phyloP scores from a whole-genome alignment of 768 basidiomycete genomes.

The Calvatia gigantea region DNA sequence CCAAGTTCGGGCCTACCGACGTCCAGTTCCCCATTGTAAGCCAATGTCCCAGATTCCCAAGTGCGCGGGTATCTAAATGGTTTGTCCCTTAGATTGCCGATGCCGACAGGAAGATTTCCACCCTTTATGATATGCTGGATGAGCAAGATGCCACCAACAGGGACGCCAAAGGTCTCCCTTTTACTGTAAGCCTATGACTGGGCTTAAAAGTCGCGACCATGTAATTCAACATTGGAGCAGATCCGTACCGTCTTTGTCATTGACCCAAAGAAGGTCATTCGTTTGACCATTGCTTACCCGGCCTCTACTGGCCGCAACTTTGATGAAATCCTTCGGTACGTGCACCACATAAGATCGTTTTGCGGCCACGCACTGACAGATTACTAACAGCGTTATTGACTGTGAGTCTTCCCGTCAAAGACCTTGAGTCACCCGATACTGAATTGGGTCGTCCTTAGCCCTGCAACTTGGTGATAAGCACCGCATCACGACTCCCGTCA shows the following conservation, averaged over 20 bases:
- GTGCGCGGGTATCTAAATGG: not conserved
- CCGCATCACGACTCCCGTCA: conserved; percentile 84
- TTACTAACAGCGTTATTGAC: conserved; percentile 65
- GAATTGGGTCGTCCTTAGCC: conserved; percentile 34
- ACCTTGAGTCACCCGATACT: conserved; percentile 5
- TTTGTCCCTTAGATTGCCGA: conserved; percentile 75
- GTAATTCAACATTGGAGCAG: conserved; percentile 30
- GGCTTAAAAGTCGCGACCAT: conserved; percentile 6
- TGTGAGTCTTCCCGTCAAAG: conserved; percentile 28
- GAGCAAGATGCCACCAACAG: conserved; percentile 90
- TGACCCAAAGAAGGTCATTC: conserved; percentile 94
- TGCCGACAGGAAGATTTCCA: conserved; percentile 78
- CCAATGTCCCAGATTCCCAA: conserved; percentile 12
- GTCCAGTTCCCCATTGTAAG: conserved; percentile 91
- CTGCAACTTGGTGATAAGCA: conserved; percentile 90
- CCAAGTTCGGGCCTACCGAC: conserved; percentile 62
- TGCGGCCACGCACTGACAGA: conserved; percentile 3
- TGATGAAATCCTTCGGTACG: conserved; percentile 52
- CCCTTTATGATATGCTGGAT: conserved; percentile 94
- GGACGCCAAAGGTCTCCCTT: conserved; percentile 84
- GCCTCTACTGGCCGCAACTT: conserved; percentile 97
- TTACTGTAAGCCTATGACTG: conserved; percentile 58
- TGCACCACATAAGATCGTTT: not conserved
- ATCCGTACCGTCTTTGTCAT: conserved; percentile 97
- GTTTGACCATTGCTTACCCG: conserved; percentile 87